Evolutionary conservation across 1,139 yeast genomes (phyloP).

Genomic region (Yamadazyma atmosphaerica): DNA sequence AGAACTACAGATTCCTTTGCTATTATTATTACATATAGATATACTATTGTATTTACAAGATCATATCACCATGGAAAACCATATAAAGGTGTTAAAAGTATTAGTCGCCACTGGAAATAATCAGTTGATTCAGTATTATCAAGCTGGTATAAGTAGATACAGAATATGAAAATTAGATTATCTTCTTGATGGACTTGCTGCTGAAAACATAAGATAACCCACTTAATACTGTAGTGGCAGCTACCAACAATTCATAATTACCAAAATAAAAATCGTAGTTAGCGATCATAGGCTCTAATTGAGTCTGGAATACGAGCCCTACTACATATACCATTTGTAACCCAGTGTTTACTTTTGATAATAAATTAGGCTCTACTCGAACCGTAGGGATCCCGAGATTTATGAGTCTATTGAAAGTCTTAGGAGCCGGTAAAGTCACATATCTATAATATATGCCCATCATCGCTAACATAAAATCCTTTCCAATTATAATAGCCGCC

Average conservation of each 20-base stretch:
- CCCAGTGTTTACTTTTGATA: conserved; percentile 87
- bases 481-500: conserved; percentile 76
- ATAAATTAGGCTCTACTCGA: conserved; percentile 83
- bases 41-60: conserved; percentile 1
- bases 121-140: conserved; percentile 3
- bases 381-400: conserved; percentile 82
- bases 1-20: not conserved
- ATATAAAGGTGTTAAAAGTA: conserved; percentile 2
- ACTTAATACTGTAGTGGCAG: conserved; percentile 73
- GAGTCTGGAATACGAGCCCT: conserved; percentile 67
- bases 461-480: conserved; percentile 77
- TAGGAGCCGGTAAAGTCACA: conserved; percentile 72
- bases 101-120: conserved; percentile 1
- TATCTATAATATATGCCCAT: conserved; percentile 76
- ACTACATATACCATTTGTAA: conserved; percentile 92
- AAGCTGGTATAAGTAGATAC: conserved; percentile 1
- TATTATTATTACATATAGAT: conserved; percentile 2
- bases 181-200: conserved; percentile 47
- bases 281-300: conserved; percentile 35
- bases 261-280: conserved; percentile 17
- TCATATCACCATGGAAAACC: not conserved
- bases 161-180: conserved; percentile 4
- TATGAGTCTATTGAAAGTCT: conserved; percentile 61
- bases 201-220: conserved; percentile 76
- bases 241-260: conserved; percentile 45